These are phyloP conservation scores for Alliaria petiolata DNA, from an alignment of 345 rosid genomes.

Conservation along the genomic window DNA sequence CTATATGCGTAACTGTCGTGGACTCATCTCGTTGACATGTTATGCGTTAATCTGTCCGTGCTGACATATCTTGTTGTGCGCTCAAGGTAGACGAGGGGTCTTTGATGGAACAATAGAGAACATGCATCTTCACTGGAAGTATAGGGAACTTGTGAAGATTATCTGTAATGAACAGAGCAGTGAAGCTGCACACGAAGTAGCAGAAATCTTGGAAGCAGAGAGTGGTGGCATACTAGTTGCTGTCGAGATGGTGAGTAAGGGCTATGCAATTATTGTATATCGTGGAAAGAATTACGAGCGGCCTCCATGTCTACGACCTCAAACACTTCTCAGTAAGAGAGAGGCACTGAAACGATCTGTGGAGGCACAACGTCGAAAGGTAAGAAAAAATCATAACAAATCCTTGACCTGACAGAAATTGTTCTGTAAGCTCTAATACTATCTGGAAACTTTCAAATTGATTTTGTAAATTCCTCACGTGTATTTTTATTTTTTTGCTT, in stretches of 20 bases:
- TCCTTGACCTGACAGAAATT: not conserved
- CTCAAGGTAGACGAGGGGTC: slow-evolving; percentile 80
- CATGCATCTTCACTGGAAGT: slow-evolving; percentile 99
- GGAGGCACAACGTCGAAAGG: slow-evolving; percentile 84
- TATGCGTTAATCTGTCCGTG: not conserved
- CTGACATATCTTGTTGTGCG: slow-evolving; percentile 27
- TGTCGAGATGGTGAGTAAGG: slow-evolving; percentile 80
- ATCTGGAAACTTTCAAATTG: not conserved
- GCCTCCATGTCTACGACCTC: slow-evolving; percentile 74
- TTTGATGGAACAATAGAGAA: slow-evolving; percentile 92
- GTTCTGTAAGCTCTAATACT: not conserved
- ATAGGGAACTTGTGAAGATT: slow-evolving; percentile 93
- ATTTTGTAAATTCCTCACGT: not conserved
- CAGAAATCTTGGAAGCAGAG: slow-evolving; percentile 70
- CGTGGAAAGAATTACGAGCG: slow-evolving; percentile 91
- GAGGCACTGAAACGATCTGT: slow-evolving; percentile 76
- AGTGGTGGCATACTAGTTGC: slow-evolving; percentile 91
- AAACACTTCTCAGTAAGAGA: slow-evolving; percentile 69
- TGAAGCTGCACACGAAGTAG: slow-evolving; percentile 60
- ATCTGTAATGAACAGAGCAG: slow-evolving; percentile 55
- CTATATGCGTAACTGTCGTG: not conserved
- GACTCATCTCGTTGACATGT: slow-evolving; percentile 8
- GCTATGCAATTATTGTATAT: slow-evolving; percentile 79
- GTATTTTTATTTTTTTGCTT: not conserved
- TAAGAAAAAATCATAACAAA: slow-evolving; percentile 27